Base-by-base conservation (phyloP, 176 grass and related monocot species). In the Triticum timopheevii region DNA sequence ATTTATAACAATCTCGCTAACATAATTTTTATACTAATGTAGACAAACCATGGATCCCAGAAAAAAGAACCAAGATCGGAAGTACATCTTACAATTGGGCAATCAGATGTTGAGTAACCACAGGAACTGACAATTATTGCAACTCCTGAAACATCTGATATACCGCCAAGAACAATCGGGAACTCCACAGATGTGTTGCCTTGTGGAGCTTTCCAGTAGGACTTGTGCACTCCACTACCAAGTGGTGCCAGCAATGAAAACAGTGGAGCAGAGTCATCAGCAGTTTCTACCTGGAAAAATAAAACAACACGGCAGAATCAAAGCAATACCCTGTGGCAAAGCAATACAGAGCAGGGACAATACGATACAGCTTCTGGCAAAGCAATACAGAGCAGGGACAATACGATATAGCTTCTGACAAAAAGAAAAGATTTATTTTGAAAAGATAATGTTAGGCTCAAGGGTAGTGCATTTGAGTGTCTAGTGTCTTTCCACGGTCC, bases 81-180 rank as follows among this genome's bases (percentile, higher is more conserved):
- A 67, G 31, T 65, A 33, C 17, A 69, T 89, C 97, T 96, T 94
- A 99, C 97, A 83, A 88, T 90, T 84, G 97, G 97, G 87, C 94
- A 91, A 76, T 96, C 88, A 88, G 78, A 93, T 80, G 79, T 39
- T 44, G 97, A 93, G 67, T 96, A 99, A 81, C 97, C 97, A 40
- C 97, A 99, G 31, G 89, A 93, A 86, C 97, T 96, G 85, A 96
- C 94, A 80, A 99, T 88, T 80, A 99, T 38, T 23, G 87, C 89
- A 88, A 94, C 92, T 63, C 94, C 97, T 65, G 88, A 89, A 80
- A 99, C 92, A 94, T 99, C 97, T 74, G 97, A 99, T 88, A 94
- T 70, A 88, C 94, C 75, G 77, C 85, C 90, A 94, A 99, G 94
- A 88, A 99, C 94, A 94, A 99, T 81, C 11, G 90, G 89, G 62